Conservation (phyloP, 345 rosid species). For the Boechera divaricarpa region DNA sequence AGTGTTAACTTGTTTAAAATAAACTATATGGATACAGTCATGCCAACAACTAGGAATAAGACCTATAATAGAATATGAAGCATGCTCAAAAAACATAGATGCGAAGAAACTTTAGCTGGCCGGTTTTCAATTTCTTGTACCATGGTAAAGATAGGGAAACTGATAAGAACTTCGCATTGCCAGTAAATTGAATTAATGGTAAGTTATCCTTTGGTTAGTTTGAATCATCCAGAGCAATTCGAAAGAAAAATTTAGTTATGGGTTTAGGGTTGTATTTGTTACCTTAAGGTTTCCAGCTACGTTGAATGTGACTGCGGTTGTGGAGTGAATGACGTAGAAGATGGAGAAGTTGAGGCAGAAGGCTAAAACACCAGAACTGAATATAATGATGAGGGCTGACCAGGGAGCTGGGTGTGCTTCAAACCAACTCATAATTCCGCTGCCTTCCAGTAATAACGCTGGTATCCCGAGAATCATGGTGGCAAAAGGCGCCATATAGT, state of each 20-base stretch:
- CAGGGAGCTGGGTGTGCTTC: constrained; percentile 56
- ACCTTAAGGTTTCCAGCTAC: constrained; percentile 99
- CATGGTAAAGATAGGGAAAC: neutral
- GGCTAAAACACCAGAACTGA: constrained; percentile 91
- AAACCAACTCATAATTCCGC: constrained; percentile 84
- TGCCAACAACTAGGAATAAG: neutral
- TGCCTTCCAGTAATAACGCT: constrained; percentile 86
- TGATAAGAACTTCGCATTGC: neutral
- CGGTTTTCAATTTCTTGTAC: neutral
- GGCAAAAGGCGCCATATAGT: constrained; percentile 99
- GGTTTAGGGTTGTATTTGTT: constrained; percentile 48
- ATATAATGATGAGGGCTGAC: constrained; percentile 76
- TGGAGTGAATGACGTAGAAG: constrained; percentile 96
- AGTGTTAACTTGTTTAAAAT: neutral
- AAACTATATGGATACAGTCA: neutral
- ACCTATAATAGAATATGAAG: constrained; percentile 5
- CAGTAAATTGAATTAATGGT: neutral
- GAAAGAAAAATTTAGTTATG: neutral
- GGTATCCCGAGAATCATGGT: constrained; percentile 93
- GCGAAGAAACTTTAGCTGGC: neutral
- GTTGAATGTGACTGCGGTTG: constrained; percentile 97
- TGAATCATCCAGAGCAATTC: constrained; percentile 7
- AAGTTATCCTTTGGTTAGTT: neutral
- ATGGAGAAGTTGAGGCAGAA: constrained; percentile 99
- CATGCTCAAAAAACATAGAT: constrained; percentile 23